Percentiles rank a stretch among this genome's conserved stretches.
Evolutionary conservation across 148 eudicot genomes (phyloP).

Genomic region (Hydrangea macrophylla): DNA sequence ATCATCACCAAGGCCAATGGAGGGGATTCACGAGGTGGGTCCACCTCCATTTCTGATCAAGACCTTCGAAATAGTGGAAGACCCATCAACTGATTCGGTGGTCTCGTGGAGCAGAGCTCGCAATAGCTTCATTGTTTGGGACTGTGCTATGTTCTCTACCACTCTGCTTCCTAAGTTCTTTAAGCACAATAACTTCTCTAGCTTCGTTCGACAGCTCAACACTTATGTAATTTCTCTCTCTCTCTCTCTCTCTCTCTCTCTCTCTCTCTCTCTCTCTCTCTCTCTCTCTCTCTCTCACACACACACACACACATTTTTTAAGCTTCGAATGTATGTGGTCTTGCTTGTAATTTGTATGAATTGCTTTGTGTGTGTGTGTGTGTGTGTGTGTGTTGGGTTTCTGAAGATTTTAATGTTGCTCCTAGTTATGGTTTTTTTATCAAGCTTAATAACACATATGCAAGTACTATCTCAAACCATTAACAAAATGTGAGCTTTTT

Average conservation of each 20-base stretch:
- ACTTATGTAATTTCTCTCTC: slow-evolving; percentile 88
- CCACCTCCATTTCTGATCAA: slow-evolving; percentile 80
- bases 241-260: no score
- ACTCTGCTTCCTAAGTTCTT: slow-evolving; percentile 62
- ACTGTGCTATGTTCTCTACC: slow-evolving; percentile 49
- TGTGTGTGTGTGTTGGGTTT: no score
- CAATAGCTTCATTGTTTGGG: slow-evolving; percentile 86
- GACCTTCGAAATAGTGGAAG: slow-evolving; percentile 82
- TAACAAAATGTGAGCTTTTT: not conserved
- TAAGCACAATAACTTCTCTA: slow-evolving; percentile 79
- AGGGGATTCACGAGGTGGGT: slow-evolving; percentile 67
- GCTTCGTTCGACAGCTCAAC: slow-evolving; percentile 86
- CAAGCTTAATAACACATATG: no score
- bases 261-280: no score
- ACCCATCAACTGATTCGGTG: slow-evolving; percentile 65
- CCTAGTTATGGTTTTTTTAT: no score
- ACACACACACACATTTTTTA: no score
- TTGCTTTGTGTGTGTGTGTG: not conserved
- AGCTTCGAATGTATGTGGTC: no score
- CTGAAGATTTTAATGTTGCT: no score
- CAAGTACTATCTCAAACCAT: no score
- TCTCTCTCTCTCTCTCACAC: not conserved
- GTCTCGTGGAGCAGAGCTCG: slow-evolving; percentile 71
- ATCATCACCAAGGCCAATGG: slow-evolving; percentile 47
- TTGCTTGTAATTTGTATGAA: no score